phyloP scores from a whole-genome alignment of 371 early-diverging fungal genomes.

The Circinella minor region DNA sequence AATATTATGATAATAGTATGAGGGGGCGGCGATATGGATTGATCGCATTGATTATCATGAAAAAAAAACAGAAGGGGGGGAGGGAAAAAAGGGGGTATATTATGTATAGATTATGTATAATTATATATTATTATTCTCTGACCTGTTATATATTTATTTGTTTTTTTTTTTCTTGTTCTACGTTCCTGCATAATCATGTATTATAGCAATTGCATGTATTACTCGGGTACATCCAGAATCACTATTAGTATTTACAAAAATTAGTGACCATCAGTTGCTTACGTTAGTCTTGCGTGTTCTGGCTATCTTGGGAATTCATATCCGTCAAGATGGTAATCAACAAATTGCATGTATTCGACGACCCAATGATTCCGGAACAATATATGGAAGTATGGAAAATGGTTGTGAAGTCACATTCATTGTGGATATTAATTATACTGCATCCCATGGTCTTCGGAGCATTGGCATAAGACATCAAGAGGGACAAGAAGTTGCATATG shows the following conservation, averaged over 20 bases:
- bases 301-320: conserved; percentile 12
- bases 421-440: background rate
- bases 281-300: conserved; percentile 9
- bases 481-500: conserved; percentile 15
- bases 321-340: background rate
- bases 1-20: no score
- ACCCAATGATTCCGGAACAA: conserved; percentile 1
- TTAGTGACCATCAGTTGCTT: conserved; percentile 1
- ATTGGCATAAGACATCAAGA: conserved; percentile 14
- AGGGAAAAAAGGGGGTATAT: no score
- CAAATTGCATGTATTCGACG: conserved; percentile 1
- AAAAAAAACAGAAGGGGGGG: no score
- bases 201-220: background rate
- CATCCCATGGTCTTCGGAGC: conserved; percentile 14
- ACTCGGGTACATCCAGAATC: conserved; percentile 13
- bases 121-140: no score
- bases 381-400: conserved; percentile 9
- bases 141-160: background rate
- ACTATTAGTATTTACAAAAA: conserved; percentile 1
- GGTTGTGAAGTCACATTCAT: conserved; percentile 8
- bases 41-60: no score
- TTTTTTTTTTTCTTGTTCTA: background rate
- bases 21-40: no score
- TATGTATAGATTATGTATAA: no score
- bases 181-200: background rate